Percentiles rank a stretch among this genome's conserved stretches.
Evolutionary conservation across 768 basidiomycete genomes (phyloP).

Genomic region (Tricholoma flavovirens): DNA sequence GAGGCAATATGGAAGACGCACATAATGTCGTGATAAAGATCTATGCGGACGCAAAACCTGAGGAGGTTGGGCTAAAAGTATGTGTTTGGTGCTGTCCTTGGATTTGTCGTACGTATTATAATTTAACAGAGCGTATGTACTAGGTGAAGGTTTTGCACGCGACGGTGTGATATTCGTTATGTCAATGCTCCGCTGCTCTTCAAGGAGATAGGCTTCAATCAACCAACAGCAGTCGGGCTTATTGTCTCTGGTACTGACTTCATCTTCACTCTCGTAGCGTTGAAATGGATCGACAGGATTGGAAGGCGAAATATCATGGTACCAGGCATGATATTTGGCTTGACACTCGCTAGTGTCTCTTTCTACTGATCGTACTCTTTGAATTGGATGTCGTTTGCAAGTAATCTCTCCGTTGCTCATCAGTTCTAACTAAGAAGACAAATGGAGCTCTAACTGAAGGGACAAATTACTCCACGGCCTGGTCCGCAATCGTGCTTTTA

Average conservation of each 20-base stretch:
- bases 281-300: conserved; percentile 54
- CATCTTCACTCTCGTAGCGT: conserved; percentile 68
- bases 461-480: conserved; percentile 34
- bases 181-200: conserved; percentile 83
- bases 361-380: conserved; percentile 12
- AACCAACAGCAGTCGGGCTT: conserved; percentile 76
- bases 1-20: conserved; percentile 46
- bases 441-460: conserved; percentile 56
- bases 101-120: too few species aligned
- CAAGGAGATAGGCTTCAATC: conserved; percentile 74
- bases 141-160: conserved; percentile 57
- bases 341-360: conserved; percentile 16
- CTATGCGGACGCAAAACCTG: conserved; percentile 58
- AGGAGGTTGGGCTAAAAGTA: conserved; percentile 65
- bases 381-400: neutral
- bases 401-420: neutral
- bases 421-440: conserved; percentile 30
- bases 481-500: conserved; percentile 65
- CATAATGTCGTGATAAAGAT: conserved; percentile 54
- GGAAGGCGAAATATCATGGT: conserved; percentile 17
- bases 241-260: conserved; percentile 78
- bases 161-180: conserved; percentile 69
- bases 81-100: neutral
- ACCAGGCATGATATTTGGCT: conserved; percentile 16
- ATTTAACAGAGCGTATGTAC: too few species aligned